These are phyloP conservation scores for Syzygium aqueum DNA, from an alignment of 345 rosid genomes.

Conservation along the genomic window DNA sequence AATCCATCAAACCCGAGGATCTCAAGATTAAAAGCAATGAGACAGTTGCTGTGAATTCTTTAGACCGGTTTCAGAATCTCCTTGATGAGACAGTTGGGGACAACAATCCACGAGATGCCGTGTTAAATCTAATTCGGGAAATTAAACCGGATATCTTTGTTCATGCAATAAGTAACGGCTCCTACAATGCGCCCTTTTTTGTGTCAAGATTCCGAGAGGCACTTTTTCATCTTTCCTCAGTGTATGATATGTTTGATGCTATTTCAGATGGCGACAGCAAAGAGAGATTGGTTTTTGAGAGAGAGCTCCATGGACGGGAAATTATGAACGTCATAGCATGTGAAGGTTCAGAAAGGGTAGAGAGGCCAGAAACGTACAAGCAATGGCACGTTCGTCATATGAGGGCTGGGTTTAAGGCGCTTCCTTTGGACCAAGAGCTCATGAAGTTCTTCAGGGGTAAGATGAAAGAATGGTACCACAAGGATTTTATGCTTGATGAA, in stretches of 20 bases:
- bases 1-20: constrained; percentile 15
- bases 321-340: constrained; percentile 23
- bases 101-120: constrained; percentile 15
- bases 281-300: constrained; percentile 19
- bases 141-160: constrained; percentile 17
- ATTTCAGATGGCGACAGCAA: background rate
- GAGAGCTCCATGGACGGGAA: constrained; percentile 14
- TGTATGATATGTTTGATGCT: constrained; percentile 16
- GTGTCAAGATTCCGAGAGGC: constrained; percentile 39
- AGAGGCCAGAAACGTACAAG: constrained; percentile 14
- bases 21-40: constrained; percentile 9
- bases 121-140: constrained; percentile 14
- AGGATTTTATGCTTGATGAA: constrained; percentile 59
- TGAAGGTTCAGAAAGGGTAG: constrained; percentile 18
- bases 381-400: constrained; percentile 21
- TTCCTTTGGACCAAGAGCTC: constrained; percentile 6
- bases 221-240: constrained; percentile 16
- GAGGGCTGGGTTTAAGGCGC: constrained; percentile 21
- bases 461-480: constrained; percentile 30
- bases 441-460: background rate
- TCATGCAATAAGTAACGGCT: constrained; percentile 13
- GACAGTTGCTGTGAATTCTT: constrained; percentile 14
- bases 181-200: constrained; percentile 20
- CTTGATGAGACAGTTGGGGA: constrained; percentile 16
- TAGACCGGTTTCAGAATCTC: constrained; percentile 10